Evolutionary conservation across 108 stramenopile genomes (phyloP).

Genomic region (Nitzschia inconspicua): DNA sequence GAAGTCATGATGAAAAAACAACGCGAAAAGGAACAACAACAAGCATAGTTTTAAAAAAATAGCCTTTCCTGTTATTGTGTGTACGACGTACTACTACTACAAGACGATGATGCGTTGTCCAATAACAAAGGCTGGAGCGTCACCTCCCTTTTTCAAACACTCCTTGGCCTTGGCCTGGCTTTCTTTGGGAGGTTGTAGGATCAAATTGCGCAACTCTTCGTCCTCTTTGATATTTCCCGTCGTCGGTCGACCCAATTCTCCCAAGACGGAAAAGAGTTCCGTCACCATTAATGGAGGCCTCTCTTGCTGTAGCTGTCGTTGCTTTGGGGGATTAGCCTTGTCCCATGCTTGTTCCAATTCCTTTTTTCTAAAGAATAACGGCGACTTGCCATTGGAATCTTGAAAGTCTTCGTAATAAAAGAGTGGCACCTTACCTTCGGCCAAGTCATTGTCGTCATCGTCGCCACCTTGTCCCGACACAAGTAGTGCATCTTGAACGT

Average conservation of each 20-base stretch:
- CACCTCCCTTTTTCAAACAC: constrained; percentile 49
- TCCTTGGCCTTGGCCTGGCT: constrained; percentile 51
- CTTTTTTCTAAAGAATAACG: constrained; percentile 69
- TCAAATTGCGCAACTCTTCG: constrained; percentile 48
- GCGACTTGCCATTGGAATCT: constrained; percentile 25
- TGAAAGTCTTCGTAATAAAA: constrained; percentile 75
- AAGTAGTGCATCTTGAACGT: constrained; percentile 68
- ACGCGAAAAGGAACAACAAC: constrained; percentile 47
- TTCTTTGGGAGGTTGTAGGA: constrained; percentile 60
- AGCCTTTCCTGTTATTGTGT: too few relatives aligned
- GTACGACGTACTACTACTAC: too few relatives aligned
- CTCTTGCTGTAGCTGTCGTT: too few relatives aligned
- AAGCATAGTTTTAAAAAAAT: too few relatives aligned
- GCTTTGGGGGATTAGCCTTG: constrained; percentile 27
- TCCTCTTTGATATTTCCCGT: too few relatives aligned
- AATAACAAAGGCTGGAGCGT: constrained; percentile 53
- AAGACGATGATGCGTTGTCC: constrained; percentile 67
- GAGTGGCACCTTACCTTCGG: constrained; percentile 80
- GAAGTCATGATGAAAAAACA: constrained; percentile 88
- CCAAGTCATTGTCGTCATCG: constrained; percentile 57
- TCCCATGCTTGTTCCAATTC: constrained; percentile 57
- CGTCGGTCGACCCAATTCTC: constrained; percentile 51
- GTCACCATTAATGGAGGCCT: constrained; percentile 48
- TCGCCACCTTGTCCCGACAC: constrained; percentile 39
- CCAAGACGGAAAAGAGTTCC: constrained; percentile 63